Evolutionary conservation across 2,329 filamentous ascomycete genomes (phyloP), one percentile per base, ranked within the genome.

Genomic region (Fusarium bulbicola): DNA sequence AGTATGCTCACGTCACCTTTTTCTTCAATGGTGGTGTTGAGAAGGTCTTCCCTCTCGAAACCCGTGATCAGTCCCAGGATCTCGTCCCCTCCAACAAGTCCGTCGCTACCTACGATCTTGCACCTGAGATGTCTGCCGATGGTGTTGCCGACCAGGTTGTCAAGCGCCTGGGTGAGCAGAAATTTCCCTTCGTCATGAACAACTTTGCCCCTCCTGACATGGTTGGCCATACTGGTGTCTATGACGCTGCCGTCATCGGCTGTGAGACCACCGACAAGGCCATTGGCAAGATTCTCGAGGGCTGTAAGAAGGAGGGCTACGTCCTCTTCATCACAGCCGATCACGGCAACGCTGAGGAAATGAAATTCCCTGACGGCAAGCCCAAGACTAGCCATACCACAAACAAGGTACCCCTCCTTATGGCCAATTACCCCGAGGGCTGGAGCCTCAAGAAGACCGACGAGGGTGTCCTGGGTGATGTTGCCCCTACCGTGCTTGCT

Each of bases 11-110:
- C 86, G 96, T 99, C 74, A 98, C 96, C 64, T 98, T 98, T 90
- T 98, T 98, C 90, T 98, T 98, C 92, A 99, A 99, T 86, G 96
- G 96, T 65, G 96, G 96, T 80, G 93, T 97, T 59, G 96, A 99
- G 87, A 97, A 98, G 87, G 93, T 94, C 73, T 99, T 98, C 85
- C 91, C 93, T 60, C 92, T 95, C 53, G 96, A 99, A 86, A 91
- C 92, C 72, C 93, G 96, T 75, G 96, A 99, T 79, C 93, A 97
- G 87, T 84, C 83, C 34, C 90, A 92, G 81, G 90, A 92, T 81
- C 85, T 92, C 9, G 95, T 99, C 50, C 92, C 95, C 56, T 97
- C 94, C 54, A 97, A 97, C 83, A 95, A 92, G 88, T 85, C 85
- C 59, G 96, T 99, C 40, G 89, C 96, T 30, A 99, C 96, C 37